Base-by-base conservation (phyloP, 306 rosid genomes). In the Arachis stenosperma region DNA sequence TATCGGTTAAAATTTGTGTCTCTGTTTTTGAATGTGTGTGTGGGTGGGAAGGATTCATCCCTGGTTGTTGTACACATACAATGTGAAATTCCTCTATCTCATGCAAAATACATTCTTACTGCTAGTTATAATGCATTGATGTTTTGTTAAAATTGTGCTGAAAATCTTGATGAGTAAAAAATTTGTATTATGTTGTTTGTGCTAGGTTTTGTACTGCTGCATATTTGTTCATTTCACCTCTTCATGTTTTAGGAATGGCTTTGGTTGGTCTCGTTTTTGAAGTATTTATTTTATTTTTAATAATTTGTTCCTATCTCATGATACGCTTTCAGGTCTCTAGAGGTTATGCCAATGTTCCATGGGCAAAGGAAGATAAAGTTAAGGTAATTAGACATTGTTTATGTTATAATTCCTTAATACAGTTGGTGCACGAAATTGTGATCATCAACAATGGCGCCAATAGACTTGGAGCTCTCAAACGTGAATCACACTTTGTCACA, bases 341-440 rank as follows among this genome's bases (percentile, higher is more conserved):
- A 22, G 27, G 27, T 22, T 22, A 22, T 22, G 27, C 27, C 27
- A 22, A 84, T 3, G 48, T 86, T 8, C 57, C 97, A 2, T 95
- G 73, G 77, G 53, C 72, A 70, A 88, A 63, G 85, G 93, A 88
- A 15, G 60, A 7, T 43, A 86, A 77, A 67, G 79, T 88, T 57
- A 86, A 90, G 97, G 99, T 91, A 87, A 73, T 76, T 41, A 37
- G 65, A 78, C 39, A 5, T 53, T 10, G 8, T 14, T 27, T 54
- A 27, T 7, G 48, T 72, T 40, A 2, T 50, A 50, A 50, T 50
- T 50, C 15, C n/a, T 9, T 33, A 11, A 29, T 48, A 2, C 17
- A 22, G 17, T 17, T 17, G 17, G 17, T 17, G 17, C 17, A 17
- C 17, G 0, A 17, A 17, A 17, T 17, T 17, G 17, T 17, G 17